These are phyloP conservation scores for Amylostereum areolatum DNA, from an alignment of 1,284 basidiomycete genomes.

Conservation along the genomic window DNA sequence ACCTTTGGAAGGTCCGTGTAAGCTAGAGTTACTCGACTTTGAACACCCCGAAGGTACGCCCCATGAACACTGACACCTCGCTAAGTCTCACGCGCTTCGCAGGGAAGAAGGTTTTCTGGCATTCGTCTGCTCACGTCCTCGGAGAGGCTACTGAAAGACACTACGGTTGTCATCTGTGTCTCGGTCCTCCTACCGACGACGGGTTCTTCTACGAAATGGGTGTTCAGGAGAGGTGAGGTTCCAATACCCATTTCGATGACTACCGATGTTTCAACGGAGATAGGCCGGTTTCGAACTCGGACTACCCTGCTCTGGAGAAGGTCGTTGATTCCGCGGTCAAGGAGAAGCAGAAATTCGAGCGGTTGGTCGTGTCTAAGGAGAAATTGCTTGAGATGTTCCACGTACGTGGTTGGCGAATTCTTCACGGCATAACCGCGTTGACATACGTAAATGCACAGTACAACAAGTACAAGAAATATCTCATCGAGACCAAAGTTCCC, in stretches of 20 bases:
- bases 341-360: constrained; percentile 97
- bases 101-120: constrained; percentile 98
- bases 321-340: constrained; percentile 86
- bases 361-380: constrained; percentile 91
- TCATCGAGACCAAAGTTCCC: constrained; percentile 94
- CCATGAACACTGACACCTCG: not conserved
- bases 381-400: constrained; percentile 95
- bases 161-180: constrained; percentile 96
- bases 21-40: constrained; percentile 89
- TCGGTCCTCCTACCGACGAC: constrained; percentile 96
- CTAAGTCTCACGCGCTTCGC: not conserved
- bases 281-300: constrained; percentile 71
- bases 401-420: constrained; percentile 37
- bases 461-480: constrained; percentile 98
- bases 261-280: constrained; percentile 1
- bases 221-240: constrained; percentile 57
- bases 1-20: constrained; percentile 81
- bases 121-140: constrained; percentile 98
- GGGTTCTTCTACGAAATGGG: constrained; percentile 99
- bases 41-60: constrained; percentile 83
- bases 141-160: constrained; percentile 96
- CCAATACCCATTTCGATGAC: not conserved
- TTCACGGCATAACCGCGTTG: constrained; percentile 6
- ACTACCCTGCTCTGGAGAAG: constrained; percentile 90
- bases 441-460: constrained; percentile 51